Conservation (phyloP, 495 filamentous ascomycete genomes). For the Hypoxylon subgilvum region DNA sequence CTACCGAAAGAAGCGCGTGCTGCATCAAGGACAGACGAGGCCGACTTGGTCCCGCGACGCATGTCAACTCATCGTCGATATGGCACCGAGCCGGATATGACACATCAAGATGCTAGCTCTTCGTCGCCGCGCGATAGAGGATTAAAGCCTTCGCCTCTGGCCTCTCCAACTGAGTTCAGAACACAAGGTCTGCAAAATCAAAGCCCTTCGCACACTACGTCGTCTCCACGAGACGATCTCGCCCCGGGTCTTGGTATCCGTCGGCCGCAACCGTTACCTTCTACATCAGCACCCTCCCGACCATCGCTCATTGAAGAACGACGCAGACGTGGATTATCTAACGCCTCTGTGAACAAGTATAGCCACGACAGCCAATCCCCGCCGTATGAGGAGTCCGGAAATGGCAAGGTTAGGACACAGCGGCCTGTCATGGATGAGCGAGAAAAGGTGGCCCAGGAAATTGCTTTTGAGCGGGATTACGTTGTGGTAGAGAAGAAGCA, state of each 20-base stretch:
- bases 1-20: constrained; percentile 36
- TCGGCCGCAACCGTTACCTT: constrained; percentile 44
- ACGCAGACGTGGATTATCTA: constrained; percentile 44
- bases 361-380: constrained; percentile 25
- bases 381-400: constrained; percentile 13
- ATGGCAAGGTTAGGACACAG: constrained; percentile 38
- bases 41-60: constrained; percentile 28
- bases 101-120: constrained; percentile 37
- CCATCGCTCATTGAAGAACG: constrained; percentile 43
- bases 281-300: constrained; percentile 49
- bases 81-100: constrained; percentile 39
- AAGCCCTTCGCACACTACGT: constrained; percentile 28
- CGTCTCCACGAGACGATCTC: constrained; percentile 47
- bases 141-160: constrained; percentile 46
- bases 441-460: constrained; percentile 81
- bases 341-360: constrained; percentile 41
- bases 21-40: constrained; percentile 40
- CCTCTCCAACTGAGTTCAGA: constrained; percentile 46
- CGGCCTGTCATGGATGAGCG: constrained; percentile 62
- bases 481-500: constrained; percentile 93
- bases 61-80: constrained; percentile 40
- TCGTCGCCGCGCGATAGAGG: constrained; percentile 46
- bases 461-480: constrained; percentile 90
- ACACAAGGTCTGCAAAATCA: constrained; percentile 18
- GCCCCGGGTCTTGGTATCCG: constrained; percentile 55